Base-by-base conservation (phyloP, 2,329 filamentous ascomycete genomes). In the Tolypocladium sp. region DNA sequence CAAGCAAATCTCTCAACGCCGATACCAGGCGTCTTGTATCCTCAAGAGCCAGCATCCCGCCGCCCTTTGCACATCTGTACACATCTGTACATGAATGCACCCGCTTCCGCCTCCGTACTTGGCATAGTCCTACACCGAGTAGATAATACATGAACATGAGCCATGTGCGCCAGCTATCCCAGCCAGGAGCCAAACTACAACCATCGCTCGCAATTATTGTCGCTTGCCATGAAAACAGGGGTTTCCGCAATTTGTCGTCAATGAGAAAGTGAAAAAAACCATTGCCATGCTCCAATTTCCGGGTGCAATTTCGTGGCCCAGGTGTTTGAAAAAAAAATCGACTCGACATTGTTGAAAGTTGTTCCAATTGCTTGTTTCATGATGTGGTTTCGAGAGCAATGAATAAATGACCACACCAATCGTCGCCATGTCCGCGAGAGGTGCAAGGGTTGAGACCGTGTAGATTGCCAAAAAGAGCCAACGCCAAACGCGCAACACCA, bases 131-230 rank as follows among this genome's bases (percentile, higher is more conserved):
- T 58, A 56, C 57, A 55, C 52, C 40, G 53, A 54, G 38, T 58
- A 58, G 27, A 60, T 55, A 57, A 30, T 62, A 60, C 57, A 62
- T 55, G 52, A 55, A 55, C 38, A 33, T 55, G 42, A 40, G 54
- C 60, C 56, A 38, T 52, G 30, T 49, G 57, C 59, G 55, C 59
- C 55, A 55, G 53, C 22, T 30, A 42, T 40, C 40, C 55, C 35
- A 15, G 27, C 10, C 37, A 17, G 25, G 15, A n/a, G 27, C 17
- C 41, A 37, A 41, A 37, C 37, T 42, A 9, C 20, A 9, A 44
- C 53, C 38, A 22, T 22, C 49, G 53, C 38, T 53, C 30, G 30
- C 49, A n/a, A 22, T 49, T 17, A 49, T 25, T 15, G 30, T 53
- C 55, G 55, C 55, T 57, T 49, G 41, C 30, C 30, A 44, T 46